These are phyloP conservation scores for Nothophoma quercina DNA, from an alignment of 2,329 filamentous ascomycete species.

Conservation along the genomic window DNA sequence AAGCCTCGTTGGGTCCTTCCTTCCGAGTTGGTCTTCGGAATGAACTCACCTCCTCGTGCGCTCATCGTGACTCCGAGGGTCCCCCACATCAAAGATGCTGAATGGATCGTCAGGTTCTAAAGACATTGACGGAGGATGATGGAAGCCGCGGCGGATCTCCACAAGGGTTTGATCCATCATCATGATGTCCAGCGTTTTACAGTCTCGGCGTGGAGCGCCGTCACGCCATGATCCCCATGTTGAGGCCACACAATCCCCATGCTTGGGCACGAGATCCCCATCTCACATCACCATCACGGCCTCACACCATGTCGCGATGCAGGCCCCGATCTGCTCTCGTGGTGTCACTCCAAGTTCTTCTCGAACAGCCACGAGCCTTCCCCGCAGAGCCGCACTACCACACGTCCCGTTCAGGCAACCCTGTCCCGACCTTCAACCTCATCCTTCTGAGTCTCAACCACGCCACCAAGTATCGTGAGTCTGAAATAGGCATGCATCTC, in stretches of 20 bases:
- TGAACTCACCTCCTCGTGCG: not conserved
- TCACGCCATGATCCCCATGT: slow-evolving; percentile 5
- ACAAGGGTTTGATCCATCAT: slow-evolving; percentile 3
- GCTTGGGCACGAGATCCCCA: slow-evolving; percentile 4
- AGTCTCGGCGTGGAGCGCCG: not conserved
- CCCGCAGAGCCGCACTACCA: slow-evolving; percentile 17
- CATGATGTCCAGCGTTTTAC: slow-evolving; percentile 1
- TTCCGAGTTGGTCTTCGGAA: not conserved
- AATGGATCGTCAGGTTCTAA: no score
- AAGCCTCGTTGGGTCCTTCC: slow-evolving; percentile 6
- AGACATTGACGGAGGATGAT: not conserved
- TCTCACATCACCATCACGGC: slow-evolving; percentile 1
- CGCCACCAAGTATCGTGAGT: no score
- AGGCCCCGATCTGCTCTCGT: not conserved
- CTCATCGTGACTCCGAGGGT: slow-evolving; percentile 9
- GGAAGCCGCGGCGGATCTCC: slow-evolving; percentile 2
- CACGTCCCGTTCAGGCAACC: not conserved
- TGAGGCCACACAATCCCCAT: slow-evolving; percentile 1
- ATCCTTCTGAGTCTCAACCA: not conserved
- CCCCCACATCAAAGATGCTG: no score
- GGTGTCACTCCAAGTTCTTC: not conserved
- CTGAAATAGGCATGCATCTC: not conserved
- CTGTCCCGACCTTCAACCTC: slow-evolving; percentile 8
- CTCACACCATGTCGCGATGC: slow-evolving; percentile 1
- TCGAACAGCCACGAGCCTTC: not conserved